Conservation (phyloP, 163 green algal species). For the Chlorella variabilis region DNA sequence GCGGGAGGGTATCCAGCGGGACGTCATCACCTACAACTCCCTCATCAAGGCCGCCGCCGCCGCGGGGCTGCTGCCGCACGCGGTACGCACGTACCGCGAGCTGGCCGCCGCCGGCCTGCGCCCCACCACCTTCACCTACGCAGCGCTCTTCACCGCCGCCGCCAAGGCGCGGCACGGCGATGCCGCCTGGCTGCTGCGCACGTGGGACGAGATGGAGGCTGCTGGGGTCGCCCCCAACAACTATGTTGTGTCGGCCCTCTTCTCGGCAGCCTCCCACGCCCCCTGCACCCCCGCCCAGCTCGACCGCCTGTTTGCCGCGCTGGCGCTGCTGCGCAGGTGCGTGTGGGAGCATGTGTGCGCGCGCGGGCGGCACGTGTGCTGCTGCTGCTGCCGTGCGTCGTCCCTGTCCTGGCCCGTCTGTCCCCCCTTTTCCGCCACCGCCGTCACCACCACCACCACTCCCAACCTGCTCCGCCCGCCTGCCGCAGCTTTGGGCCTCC, state of each 20-base stretch:
- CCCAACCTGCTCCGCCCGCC: neutral
- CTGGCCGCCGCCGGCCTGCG: constrained; percentile 27
- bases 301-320: constrained; percentile 41
- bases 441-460: too few species aligned
- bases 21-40: constrained; percentile 52
- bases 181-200: constrained; percentile 49
- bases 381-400: too few species aligned
- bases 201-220: constrained; percentile 43
- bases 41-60: constrained; percentile 46
- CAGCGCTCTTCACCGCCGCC: constrained; percentile 47
- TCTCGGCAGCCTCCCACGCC: constrained; percentile 40
- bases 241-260: constrained; percentile 55
- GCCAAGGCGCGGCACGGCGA: constrained; percentile 16
- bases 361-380: too few species aligned
- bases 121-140: constrained; percentile 48
- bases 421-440: neutral
- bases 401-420: too few species aligned
- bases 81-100: constrained; percentile 28
- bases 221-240: constrained; percentile 43
- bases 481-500: neutral
- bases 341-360: neutral
- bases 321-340: constrained; percentile 38
- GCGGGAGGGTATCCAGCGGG: constrained; percentile 21
- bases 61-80: constrained; percentile 14
- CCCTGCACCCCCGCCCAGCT: constrained; percentile 41